phyloP scores from a whole-genome alignment of 305 asterid species.

The Fraxinus velutina region DNA sequence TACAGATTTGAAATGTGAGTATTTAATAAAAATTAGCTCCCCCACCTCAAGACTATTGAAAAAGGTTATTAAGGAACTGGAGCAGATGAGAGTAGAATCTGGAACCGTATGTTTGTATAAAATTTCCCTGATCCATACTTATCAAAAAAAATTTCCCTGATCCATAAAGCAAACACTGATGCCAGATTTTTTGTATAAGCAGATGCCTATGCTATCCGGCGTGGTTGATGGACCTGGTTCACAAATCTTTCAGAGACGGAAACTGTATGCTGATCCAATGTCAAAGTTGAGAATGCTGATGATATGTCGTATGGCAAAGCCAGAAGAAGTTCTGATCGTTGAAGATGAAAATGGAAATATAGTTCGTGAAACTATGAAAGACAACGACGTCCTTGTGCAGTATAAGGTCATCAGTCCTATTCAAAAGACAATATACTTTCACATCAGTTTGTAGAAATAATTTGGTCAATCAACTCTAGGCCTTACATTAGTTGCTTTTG shows the following conservation, averaged over 20 bases:
- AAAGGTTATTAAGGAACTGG: background rate
- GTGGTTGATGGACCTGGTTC: constrained; percentile 78
- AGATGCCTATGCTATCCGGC: constrained; percentile 63
- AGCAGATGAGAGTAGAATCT: background rate
- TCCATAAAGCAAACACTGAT: background rate
- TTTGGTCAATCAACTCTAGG: background rate
- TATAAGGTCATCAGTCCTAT: constrained; percentile 61
- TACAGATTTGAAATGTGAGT: background rate
- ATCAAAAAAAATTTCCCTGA: background rate
- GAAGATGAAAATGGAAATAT: constrained; percentile 99
- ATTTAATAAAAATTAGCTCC: background rate
- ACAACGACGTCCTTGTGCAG: constrained; percentile 94
- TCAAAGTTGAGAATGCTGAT: constrained; percentile 86
- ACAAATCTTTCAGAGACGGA: constrained; percentile 76
- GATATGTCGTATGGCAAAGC: constrained; percentile 99
- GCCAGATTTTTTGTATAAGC: constrained; percentile 27
- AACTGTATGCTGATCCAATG: constrained; percentile 85
- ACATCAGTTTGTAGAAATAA: background rate
- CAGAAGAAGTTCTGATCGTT: constrained; percentile 94
- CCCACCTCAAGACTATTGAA: background rate
- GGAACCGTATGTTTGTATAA: background rate
- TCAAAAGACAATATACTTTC: background rate
- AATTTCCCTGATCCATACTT: background rate
- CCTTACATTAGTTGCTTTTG: background rate
- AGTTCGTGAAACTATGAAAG: constrained; percentile 98